Evolutionary conservation across 169 alveolate species (phyloP).

Genomic region (Eimeria maxima): DNA sequence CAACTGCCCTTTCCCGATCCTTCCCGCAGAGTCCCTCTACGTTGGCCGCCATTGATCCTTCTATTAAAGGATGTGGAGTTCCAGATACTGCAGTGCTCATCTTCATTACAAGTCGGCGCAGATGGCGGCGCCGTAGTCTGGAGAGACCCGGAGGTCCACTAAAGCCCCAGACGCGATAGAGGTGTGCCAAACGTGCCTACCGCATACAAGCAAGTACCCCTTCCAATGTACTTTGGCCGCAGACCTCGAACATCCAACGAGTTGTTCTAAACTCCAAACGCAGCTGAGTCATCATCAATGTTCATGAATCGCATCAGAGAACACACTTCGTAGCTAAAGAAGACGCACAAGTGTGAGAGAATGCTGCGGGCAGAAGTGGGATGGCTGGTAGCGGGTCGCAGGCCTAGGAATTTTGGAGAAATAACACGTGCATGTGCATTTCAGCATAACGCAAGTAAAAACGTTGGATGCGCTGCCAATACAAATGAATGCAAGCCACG

Average conservation of each 20-base stretch:
- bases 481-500: neutral
- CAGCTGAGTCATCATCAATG: neutral
- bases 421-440: neutral
- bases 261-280: neutral
- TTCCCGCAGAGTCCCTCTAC: neutral
- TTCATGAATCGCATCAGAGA: neutral
- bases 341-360: neutral
- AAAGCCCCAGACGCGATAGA: constrained; percentile 22
- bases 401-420: neutral
- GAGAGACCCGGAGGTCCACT: constrained; percentile 32
- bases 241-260: neutral
- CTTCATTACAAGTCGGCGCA: neutral
- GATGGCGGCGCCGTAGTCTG: constrained; percentile 62
- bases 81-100: neutral
- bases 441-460: neutral
- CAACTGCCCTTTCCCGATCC: neutral
- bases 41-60: neutral
- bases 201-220: neutral
- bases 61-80: neutral
- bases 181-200: constrained; percentile 1
- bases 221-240: neutral
- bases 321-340: neutral
- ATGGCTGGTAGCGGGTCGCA: neutral
- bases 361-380: neutral
- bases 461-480: neutral